Evolutionary conservation across 306 rosid genomes (phyloP).

Genomic region (Albizia julibrissin): DNA sequence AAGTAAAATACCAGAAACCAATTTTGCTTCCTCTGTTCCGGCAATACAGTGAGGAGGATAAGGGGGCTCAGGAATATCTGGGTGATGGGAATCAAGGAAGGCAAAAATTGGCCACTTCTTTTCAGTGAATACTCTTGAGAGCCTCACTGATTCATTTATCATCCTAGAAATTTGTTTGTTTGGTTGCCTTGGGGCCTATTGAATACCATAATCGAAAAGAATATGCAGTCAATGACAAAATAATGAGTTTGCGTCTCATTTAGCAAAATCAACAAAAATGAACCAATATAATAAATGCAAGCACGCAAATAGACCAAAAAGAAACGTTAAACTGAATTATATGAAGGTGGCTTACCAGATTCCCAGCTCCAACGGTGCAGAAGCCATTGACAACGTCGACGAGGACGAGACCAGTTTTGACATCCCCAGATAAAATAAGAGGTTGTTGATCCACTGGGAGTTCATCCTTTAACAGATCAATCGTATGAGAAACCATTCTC

Average conservation of each 20-base stretch:
- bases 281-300: neutral
- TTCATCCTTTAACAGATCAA: conserved; percentile 59
- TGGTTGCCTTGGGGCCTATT: conserved; percentile 73
- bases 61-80: conserved; percentile 77
- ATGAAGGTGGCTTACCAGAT: conserved; percentile 48
- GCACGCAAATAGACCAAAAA: neutral
- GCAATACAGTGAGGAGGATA: conserved; percentile 86
- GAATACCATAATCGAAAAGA: conserved; percentile 2
- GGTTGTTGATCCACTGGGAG: conserved; percentile 69
- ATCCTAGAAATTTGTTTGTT: conserved; percentile 59
- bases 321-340: neutral
- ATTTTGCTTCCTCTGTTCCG: conserved; percentile 73
- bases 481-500: conserved; percentile 49
- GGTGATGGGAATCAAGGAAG: conserved; percentile 76
- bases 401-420: conserved; percentile 75
- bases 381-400: conserved; percentile 88
- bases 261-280: neutral
- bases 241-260: neutral
- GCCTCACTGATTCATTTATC: conserved; percentile 67
- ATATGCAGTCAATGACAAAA: neutral
- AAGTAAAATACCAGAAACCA: conserved; percentile 67
- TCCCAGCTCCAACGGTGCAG: conserved; percentile 91
- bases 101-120: conserved; percentile 86
- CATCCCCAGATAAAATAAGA: conserved; percentile 47
- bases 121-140: conserved; percentile 62